phyloP scores from a whole-genome alignment of 2,329 filamentous ascomycete genomes.

The Aspergillus melleus region DNA sequence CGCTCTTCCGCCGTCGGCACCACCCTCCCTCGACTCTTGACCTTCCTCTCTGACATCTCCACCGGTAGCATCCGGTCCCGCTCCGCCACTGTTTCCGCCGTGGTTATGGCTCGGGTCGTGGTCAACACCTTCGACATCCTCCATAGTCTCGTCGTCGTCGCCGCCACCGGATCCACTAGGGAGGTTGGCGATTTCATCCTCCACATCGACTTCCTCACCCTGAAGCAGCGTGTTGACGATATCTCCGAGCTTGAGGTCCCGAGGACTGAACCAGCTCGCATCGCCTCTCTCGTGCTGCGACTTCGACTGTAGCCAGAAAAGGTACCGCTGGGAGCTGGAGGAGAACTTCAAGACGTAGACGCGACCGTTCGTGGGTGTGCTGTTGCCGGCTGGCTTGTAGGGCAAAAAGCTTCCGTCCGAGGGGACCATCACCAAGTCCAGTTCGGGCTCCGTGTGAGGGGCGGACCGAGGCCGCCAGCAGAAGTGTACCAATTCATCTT shows the following conservation, averaged over 20 bases:
- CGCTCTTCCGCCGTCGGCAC: slow-evolving; percentile 97
- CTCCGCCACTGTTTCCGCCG: slow-evolving; percentile 70
- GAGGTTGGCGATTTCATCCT: slow-evolving; percentile 67
- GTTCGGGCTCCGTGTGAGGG: slow-evolving; percentile 69
- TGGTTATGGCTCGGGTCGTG: slow-evolving; percentile 60
- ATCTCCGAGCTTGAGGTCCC: slow-evolving; percentile 83
- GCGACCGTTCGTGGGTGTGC: slow-evolving; percentile 73
- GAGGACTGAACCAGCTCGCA: slow-evolving; percentile 75
- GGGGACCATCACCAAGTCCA: slow-evolving; percentile 93
- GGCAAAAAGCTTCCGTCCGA: slow-evolving; percentile 83
- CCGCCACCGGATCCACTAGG: slow-evolving; percentile 50
- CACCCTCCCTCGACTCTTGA: slow-evolving; percentile 82
- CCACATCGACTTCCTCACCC: slow-evolving; percentile 83
- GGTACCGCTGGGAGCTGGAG: slow-evolving; percentile 84
- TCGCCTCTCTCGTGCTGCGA: slow-evolving; percentile 71
- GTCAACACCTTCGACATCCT: slow-evolving; percentile 67
- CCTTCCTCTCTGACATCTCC: slow-evolving; percentile 92
- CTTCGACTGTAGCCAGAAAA: slow-evolving; percentile 97
- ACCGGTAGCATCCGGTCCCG: slow-evolving; percentile 81
- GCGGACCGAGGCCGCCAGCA: slow-evolving; percentile 87
- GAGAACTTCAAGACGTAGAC: slow-evolving; percentile 92
- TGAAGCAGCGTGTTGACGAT: slow-evolving; percentile 82
- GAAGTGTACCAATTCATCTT: slow-evolving; percentile 95
- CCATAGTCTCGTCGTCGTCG: slow-evolving; percentile 75
- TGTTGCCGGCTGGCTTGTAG: slow-evolving; percentile 68